These are phyloP conservation scores for Tricholoma bakamatsutake DNA, from an alignment of 768 basidiomycete species.

Conservation along the genomic window DNA sequence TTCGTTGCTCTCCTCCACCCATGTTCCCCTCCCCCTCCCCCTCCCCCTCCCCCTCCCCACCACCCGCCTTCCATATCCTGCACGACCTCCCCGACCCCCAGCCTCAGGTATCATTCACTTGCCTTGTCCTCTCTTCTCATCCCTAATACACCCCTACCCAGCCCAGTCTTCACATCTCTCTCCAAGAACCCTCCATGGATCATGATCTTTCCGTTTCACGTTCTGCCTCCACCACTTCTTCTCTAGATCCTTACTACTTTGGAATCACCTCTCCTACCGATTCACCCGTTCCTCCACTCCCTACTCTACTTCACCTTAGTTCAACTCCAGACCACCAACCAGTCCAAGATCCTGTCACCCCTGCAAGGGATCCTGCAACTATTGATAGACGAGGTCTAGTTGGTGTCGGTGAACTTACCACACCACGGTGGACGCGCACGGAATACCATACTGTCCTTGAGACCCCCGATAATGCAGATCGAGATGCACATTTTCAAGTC, in stretches of 20 bases:
- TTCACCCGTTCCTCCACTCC: constrained; percentile 53
- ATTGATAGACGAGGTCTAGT: constrained; percentile 87
- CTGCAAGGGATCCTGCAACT: constrained; percentile 66
- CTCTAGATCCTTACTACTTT: constrained; percentile 88
- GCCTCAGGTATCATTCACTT: no score
- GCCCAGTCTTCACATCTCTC: constrained; percentile 31
- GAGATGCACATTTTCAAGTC: constrained; percentile 37
- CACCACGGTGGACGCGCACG: constrained; percentile 83
- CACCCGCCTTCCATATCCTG: no score
- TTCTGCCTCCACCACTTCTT: constrained; percentile 70
- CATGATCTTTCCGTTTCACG: constrained; percentile 49
- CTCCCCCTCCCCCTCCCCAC: no score
- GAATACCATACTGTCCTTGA: constrained; percentile 35
- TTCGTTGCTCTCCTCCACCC: no score
- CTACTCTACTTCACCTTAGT: constrained; percentile 36
- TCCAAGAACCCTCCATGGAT: constrained; percentile 34
- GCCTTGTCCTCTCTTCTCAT: constrained; percentile 13
- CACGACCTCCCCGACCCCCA: no score
- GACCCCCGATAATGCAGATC: constrained; percentile 19
- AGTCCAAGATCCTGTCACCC: constrained; percentile 55
- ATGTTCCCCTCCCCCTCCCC: no score
- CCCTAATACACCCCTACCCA: constrained; percentile 12
- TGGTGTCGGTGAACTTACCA: constrained; percentile 93
- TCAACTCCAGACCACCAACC: constrained; percentile 58
- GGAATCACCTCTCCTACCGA: constrained; percentile 63